These are phyloP conservation scores for Dissophora globulifera DNA, from an alignment of 192 early-diverging fungal species.

Conservation along the genomic window DNA sequence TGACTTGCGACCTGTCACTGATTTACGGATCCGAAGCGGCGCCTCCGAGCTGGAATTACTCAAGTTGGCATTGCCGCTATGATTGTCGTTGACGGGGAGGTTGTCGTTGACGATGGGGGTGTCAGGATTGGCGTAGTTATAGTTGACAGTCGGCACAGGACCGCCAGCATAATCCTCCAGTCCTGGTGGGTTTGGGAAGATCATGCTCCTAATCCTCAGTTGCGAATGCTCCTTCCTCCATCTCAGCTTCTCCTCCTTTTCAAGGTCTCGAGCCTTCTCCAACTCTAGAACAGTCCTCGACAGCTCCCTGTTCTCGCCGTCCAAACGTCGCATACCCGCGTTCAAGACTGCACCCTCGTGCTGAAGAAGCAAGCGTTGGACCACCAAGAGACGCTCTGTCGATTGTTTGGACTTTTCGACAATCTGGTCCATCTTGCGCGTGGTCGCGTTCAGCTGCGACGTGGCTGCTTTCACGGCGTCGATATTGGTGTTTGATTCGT, in stretches of 20 bases:
- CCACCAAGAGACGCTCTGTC: conserved; percentile 42
- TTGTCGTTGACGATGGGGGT: too few relatives aligned
- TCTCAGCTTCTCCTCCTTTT: conserved; percentile 48
- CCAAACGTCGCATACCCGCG: conserved; percentile 54
- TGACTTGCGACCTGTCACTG: conserved; percentile 15
- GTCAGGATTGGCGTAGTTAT: too few relatives aligned
- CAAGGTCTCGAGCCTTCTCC: conserved; percentile 28
- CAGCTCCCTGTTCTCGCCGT: conserved; percentile 49
- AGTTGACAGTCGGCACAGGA: too few relatives aligned
- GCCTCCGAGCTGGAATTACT: conserved; percentile 2
- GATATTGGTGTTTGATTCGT: conserved; percentile 55
- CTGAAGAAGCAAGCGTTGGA: conserved; percentile 55
- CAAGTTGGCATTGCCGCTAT: not conserved
- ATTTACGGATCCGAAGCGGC: conserved; percentile 4
- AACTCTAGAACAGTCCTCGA: conserved; percentile 27
- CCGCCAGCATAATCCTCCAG: conserved; percentile 20
- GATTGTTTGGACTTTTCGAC: conserved; percentile 49
- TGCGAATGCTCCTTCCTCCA: conserved; percentile 50
- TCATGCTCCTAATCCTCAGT: conserved; percentile 47
- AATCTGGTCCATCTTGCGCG: conserved; percentile 58
- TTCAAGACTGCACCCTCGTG: conserved; percentile 61
- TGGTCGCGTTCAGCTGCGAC: conserved; percentile 55
- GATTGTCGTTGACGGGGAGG: not conserved
- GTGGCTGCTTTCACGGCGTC: conserved; percentile 49
- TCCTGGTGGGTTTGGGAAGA: conserved; percentile 42